These are phyloP conservation scores for Colletotrichum shisoi DNA, from an alignment of 2,329 filamentous ascomycete genomes.

Conservation along the genomic window DNA sequence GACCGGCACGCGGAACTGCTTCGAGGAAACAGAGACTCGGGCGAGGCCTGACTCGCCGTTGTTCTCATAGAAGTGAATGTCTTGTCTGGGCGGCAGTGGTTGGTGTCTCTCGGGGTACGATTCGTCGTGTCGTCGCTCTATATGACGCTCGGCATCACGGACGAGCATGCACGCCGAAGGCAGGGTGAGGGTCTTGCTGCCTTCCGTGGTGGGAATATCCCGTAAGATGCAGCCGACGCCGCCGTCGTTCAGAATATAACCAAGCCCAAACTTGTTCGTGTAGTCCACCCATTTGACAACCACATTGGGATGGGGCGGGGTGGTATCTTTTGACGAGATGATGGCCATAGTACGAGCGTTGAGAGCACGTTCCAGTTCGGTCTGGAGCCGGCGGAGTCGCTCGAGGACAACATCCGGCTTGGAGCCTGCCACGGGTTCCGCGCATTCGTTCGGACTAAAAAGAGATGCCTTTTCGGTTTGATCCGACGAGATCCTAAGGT, in stretches of 20 bases:
- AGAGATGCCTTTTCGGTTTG: constrained; percentile 56
- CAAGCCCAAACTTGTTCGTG: constrained; percentile 84
- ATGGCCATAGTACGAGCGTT: constrained; percentile 70
- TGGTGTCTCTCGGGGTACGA: constrained; percentile 66
- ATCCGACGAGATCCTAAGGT: constrained; percentile 41
- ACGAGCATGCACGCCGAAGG: constrained; percentile 78
- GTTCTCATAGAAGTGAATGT: constrained; percentile 79
- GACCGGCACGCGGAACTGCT: constrained; percentile 65
- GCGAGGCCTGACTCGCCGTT: constrained; percentile 69
- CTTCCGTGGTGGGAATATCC: constrained; percentile 62
- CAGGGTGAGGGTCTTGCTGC: constrained; percentile 59
- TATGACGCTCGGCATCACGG: constrained; percentile 73
- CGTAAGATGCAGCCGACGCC: constrained; percentile 76
- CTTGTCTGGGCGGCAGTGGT: constrained; percentile 69
- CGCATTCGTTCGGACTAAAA: constrained; percentile 64
- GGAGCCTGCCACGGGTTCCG: constrained; percentile 60
- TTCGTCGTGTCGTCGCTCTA: constrained; percentile 67
- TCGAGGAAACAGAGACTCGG: constrained; percentile 69
- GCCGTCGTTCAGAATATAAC: constrained; percentile 83
- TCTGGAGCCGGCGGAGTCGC: constrained; percentile 64
- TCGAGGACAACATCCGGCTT: constrained; percentile 66
- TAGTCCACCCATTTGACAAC: constrained; percentile 88
- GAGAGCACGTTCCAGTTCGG: constrained; percentile 68
- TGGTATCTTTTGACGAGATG: constrained; percentile 62
- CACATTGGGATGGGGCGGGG: constrained; percentile 67